Evolutionary conservation across 495 filamentous ascomycete species (phyloP).

Genomic region (Penicillium canariense): DNA sequence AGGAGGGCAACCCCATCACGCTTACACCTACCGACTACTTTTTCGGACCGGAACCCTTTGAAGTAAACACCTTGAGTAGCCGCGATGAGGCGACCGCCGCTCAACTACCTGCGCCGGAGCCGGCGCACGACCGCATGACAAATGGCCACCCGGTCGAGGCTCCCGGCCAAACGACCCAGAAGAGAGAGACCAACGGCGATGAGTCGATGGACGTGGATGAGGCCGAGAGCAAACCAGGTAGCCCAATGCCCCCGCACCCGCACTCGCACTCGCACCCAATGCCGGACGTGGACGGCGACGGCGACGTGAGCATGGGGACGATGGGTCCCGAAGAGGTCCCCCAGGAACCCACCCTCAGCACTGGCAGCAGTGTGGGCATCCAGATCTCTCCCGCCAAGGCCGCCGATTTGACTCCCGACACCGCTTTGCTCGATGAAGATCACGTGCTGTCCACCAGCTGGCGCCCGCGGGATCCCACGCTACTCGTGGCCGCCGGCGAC

Average conservation of each 20-base stretch:
- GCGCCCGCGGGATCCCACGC: slow-evolving; percentile 71
- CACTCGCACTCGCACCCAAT: too few relatives aligned
- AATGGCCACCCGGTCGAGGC: slow-evolving; percentile 41
- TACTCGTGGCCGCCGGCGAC: slow-evolving; percentile 74
- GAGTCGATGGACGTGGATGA: slow-evolving; percentile 54
- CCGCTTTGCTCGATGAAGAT: slow-evolving; percentile 61
- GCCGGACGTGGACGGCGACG: slow-evolving; percentile 41
- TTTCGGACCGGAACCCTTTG: slow-evolving; percentile 50
- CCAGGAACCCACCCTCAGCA: slow-evolving; percentile 56
- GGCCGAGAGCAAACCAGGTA: slow-evolving; percentile 20
- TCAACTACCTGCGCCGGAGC: slow-evolving; percentile 36
- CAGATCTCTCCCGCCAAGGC: slow-evolving; percentile 56
- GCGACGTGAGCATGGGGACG: slow-evolving; percentile 43
- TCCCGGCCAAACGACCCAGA: slow-evolving; percentile 30
- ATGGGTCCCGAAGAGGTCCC: slow-evolving; percentile 38
- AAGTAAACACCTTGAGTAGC: slow-evolving; percentile 30
- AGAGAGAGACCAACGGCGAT: slow-evolving; percentile 59
- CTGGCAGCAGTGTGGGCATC: slow-evolving; percentile 67
- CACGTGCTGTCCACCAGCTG: slow-evolving; percentile 70
- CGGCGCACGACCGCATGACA: slow-evolving; percentile 41
- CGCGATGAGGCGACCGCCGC: slow-evolving; percentile 32
- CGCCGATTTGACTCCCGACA: slow-evolving; percentile 65
- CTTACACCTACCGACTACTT: slow-evolving; percentile 44
- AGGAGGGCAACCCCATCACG: slow-evolving; percentile 44
- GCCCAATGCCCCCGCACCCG: slow-evolving; percentile 12